phyloP scores from a whole-genome alignment of 306 rosid species.

The Acacia confusa region DNA sequence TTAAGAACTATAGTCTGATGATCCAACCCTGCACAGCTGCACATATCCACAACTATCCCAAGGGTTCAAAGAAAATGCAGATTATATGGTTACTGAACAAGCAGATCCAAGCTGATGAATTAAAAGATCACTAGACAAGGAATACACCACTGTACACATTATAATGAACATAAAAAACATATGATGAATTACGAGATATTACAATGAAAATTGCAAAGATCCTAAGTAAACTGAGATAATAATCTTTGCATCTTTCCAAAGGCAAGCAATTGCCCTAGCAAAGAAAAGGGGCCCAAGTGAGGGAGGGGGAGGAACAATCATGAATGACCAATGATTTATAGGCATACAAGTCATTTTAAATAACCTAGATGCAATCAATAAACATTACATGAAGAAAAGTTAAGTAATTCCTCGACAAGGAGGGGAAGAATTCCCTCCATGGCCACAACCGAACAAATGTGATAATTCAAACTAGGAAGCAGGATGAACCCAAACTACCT shows the following conservation, averaged over 20 bases:
- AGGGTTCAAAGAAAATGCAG: slow-evolving; percentile 2
- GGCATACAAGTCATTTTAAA: neutral
- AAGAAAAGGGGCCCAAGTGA: neutral
- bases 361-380: neutral
- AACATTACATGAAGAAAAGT: neutral
- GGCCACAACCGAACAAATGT: slow-evolving; percentile 4
- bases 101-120: neutral
- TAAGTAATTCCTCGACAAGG: neutral
- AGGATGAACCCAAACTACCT: neutral
- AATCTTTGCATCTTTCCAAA: neutral
- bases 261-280: neutral
- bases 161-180: neutral
- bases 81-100: neutral
- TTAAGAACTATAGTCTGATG: neutral
- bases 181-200: neutral
- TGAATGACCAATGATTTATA: neutral
- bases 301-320: neutral
- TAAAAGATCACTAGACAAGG: neutral
- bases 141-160: neutral
- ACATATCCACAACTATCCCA: neutral
- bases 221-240: neutral
- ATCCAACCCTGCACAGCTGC: neutral
- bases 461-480: slow-evolving; percentile 11
- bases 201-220: neutral
- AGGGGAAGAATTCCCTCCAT: neutral